Evolutionary conservation across 768 basidiomycete species (phyloP), one percentile per base, ranked within the genome.

Genomic region (Tephrocybe rancida): DNA sequence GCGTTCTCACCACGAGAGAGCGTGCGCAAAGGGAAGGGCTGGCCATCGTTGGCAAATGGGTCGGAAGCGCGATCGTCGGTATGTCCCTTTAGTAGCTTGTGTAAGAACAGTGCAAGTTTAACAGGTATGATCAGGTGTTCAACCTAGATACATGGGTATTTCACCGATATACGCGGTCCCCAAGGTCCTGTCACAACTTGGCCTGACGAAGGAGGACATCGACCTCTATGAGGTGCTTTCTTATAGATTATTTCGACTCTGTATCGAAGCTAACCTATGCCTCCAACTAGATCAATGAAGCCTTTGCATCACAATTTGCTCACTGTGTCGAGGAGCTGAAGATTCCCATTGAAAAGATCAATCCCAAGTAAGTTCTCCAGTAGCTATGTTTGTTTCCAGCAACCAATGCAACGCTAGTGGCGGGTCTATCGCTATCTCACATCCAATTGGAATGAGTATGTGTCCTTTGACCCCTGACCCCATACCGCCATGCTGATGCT

Each of bases 271-370:
- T 44, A 48, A 38, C 18, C 21, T 48, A 22, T 9, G 27, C 9
- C 16, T 32, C n/a, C 11, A 25, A 54, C 10, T 56, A 92, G 90
- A 88, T 91, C 58, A 92, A 93, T 52, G 90, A 95, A 69, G 94
- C 94, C 0, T 96, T 95, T 56, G 93, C 92, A 0, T 94, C 91
- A 1, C 94, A 96, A 65, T 95, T 92, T 55, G 91, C 90, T n/a
- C 89, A 94, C 71, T 95, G 91, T 48, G 85, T 95, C 7, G 88
- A 95, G 62, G 76, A 92, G 63, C 79, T 95, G 22, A 74, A 78
- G 24, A 78, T 96, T 41, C 83, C 87, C 2, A 84, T 89, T 16
- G 81, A 85, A 61, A 94, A 87, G 69, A 87, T 95, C 62, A 97
- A 97, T 65, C 85, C 90, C 44, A 86, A 92, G 90, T 84, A 75